Evolutionary conservation across 2,329 filamentous ascomycete species (phyloP), one percentile per base, ranked within the genome.

Genomic region (Myriosclerotinia duriaeana): DNA sequence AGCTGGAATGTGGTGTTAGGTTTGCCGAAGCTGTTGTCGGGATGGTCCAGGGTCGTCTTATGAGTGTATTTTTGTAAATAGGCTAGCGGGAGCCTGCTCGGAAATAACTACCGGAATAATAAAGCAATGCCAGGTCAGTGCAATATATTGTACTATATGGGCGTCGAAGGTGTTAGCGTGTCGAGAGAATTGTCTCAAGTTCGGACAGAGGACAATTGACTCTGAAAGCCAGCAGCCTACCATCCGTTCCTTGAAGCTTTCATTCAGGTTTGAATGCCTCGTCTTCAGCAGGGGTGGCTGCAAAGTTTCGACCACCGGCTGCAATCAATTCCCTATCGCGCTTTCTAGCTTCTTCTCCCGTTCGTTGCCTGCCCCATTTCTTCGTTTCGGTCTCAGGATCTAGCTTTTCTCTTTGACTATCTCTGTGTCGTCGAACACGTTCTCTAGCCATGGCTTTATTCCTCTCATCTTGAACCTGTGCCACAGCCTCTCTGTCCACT

Each of bases 371-470:
- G 14, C 30, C 58, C n/a, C 44, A n/a, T n/a, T 14, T 48, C n/a
- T 48, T 64, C n/a, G 40, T 17, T 17, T 58, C 62, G 20, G 50
- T 20, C 6, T 64, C 42, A 2, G 44, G 20, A 34, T 34, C 53
- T 46, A 34, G 61, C 22, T 55, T 64, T 14, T 46, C 26, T 36
- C 42, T 56, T 38, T 64, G 61, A 34, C 36, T 56, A 22, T 64
- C 50, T 46, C 61, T 64, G 40, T 64, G 52, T 38, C 50, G n/a
- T 46, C 61, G 61, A 44, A 55, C 50, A 20, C 61, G 50, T 36
- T 64, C 61, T 46, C 48, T 54, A 36, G 61, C 52, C 61, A 64
- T 44, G 5, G 61, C 50, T 17, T 44, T 64, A 20, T 64, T 64
- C 36, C 61, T 56, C 38, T 64, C 61, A 36, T 64, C 61, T 64